Percentiles rank a stretch among this genome's conserved stretches.
Evolutionary conservation across 352 stramenopile genomes (phyloP).

Genomic region (Pythium oligandrum): DNA sequence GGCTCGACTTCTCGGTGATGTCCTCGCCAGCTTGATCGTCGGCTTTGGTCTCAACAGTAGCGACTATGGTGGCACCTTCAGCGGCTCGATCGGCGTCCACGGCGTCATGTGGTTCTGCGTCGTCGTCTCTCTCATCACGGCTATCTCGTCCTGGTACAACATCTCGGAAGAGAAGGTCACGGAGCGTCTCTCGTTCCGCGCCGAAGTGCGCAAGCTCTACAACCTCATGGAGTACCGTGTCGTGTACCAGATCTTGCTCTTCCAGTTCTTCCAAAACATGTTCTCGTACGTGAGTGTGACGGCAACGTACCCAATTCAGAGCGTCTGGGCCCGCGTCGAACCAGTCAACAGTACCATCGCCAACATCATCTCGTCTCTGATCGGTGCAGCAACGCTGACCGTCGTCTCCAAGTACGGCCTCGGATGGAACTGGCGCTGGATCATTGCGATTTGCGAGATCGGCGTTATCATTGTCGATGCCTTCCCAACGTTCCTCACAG

Average conservation of each 20-base stretch:
- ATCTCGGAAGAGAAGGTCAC: constrained; percentile 12
- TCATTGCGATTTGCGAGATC: constrained; percentile 6
- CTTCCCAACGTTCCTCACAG: constrained; percentile 8
- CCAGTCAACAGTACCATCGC: constrained; percentile 16
- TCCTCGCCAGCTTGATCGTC: constrained; percentile 15
- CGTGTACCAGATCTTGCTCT: constrained; percentile 23
- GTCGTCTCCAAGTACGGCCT: constrained; percentile 7
- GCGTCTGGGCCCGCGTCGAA: constrained; percentile 12
- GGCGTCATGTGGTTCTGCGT: constrained; percentile 17
- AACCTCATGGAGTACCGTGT: constrained; percentile 23
- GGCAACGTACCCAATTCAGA: constrained; percentile 9
- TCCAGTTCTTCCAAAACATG: constrained; percentile 27
- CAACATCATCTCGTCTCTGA: constrained; percentile 5
- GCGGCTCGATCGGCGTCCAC: constrained; percentile 10
- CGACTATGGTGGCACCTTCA: constrained; percentile 23
- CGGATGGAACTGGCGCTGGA: constrained; percentile 14
- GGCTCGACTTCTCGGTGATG: constrained; percentile 8
- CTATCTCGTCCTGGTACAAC: background rate
- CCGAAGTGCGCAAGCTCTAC: constrained; percentile 17
- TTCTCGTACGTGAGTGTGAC: constrained; percentile 24
- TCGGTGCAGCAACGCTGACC: background rate
- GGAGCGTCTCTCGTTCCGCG: constrained; percentile 8
- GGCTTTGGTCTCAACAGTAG: constrained; percentile 28
- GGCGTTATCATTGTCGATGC: constrained; percentile 9
- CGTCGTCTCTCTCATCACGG: constrained; percentile 6